A percentile compares a stretch with the other conserved stretches of the same genome.
Conservation (phyloP, 192 early-diverging fungal species). For the Ramicandelaber brevisporus region DNA sequence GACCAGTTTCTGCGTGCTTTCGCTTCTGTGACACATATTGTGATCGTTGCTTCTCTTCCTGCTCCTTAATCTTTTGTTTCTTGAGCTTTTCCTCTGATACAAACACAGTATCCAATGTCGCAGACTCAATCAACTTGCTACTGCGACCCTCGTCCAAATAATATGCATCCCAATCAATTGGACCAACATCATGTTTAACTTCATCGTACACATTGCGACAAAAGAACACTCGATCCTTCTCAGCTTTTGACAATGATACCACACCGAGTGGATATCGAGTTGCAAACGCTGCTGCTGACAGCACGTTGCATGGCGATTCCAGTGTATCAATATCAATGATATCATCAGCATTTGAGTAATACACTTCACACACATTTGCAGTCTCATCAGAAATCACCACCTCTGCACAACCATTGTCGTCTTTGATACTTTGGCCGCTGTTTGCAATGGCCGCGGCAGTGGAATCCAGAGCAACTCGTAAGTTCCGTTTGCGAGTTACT, state of each 20-base stretch:
- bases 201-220: slow-evolving; percentile 15
- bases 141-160: slow-evolving; percentile 2
- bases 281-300: slow-evolving; percentile 3
- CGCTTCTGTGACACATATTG: slow-evolving; percentile 2
- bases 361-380: slow-evolving; percentile 6
- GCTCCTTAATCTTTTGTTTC: slow-evolving; percentile 3
- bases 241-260: background rate
- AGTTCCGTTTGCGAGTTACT: slow-evolving; percentile 6
- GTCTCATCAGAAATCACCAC: too few relatives aligned
- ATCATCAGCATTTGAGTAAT: slow-evolving; percentile 19
- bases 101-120: slow-evolving; percentile 4
- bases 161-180: slow-evolving; percentile 16
- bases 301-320: slow-evolving; percentile 8
- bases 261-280: background rate
- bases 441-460: slow-evolving; percentile 6
- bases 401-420: too few relatives aligned
- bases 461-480: slow-evolving; percentile 3
- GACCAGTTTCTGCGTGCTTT: slow-evolving; percentile 1
- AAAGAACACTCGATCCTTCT: slow-evolving; percentile 3
- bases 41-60: slow-evolving; percentile 4
- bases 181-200: slow-evolving; percentile 9
- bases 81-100: slow-evolving; percentile 8
- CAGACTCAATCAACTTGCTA: background rate
- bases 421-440: too few relatives aligned
- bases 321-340: slow-evolving; percentile 12